Evolutionary conservation across 352 stramenopile genomes (phyloP), one percentile per base, ranked within the genome.

Genomic region (Globisporangium orthogonon): DNA sequence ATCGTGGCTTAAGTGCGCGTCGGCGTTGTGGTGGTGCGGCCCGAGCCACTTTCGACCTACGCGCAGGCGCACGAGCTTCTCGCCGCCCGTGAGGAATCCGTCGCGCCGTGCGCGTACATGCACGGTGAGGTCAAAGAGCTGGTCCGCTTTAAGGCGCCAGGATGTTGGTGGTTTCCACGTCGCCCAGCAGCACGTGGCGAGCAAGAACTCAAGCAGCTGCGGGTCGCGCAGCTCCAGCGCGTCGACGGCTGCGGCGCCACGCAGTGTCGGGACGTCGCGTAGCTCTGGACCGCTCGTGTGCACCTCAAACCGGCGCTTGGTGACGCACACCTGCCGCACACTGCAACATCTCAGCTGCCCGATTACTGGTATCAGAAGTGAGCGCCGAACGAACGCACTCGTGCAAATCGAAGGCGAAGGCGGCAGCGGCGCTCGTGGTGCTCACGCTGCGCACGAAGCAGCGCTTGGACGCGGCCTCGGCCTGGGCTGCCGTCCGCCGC

Each of bases 21-120:
- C 59, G 31, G 3, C 43, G 30, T 84, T 80, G 45, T 87, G 65
- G 56, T 86, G 77, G 50, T 90, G 77, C 9, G 77, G 69, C 6
- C 79, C 79, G 30, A 88, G 67, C 79, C 79, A 90, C 49, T 87
- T 87, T 41, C 62, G 69, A 11, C 77, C 79, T 7, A 87, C 66
- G 4, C 79, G 73, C 46, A 90, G 58, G 14, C 66, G 65, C 23
- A 87, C 66, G 13, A 86, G 52, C 10, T 73, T 73, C n/a, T 79
- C 64, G 17, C 82, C 74, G 7, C 66, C 66, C 3, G 76, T 87
- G 4, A 87, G 54, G 41, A 84, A 87, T 0, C 74, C 79, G 33
- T 86, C 60, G 35, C 69, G 49, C 2, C 75, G 68, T 28, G 74
- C 37, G 7, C 54, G 68, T 6, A 84, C 69, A 33, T 78, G 61